These are phyloP conservation scores for Epichloe gansuensis DNA, from an alignment of 2,329 filamentous ascomycete species.

Conservation along the genomic window DNA sequence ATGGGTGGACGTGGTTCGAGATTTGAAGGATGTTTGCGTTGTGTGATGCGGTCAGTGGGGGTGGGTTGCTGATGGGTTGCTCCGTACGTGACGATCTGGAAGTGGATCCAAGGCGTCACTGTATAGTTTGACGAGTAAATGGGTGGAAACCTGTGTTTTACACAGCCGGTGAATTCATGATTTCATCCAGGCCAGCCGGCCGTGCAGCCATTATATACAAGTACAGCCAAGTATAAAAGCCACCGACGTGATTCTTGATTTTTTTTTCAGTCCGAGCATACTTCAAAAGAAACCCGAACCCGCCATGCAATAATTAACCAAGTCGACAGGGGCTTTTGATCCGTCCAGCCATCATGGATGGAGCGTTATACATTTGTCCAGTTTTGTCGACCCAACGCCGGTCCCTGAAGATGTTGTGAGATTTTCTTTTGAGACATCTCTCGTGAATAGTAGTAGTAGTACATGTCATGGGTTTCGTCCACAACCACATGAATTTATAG, in stretches of 20 bases:
- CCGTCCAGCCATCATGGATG: constrained; percentile 26
- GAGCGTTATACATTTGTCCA: constrained; percentile 29
- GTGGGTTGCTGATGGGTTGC: too few species aligned
- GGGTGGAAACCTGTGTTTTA: neutral
- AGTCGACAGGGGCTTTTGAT: neutral
- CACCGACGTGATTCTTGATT: neutral
- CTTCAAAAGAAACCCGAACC: constrained; percentile 8
- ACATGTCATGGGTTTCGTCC: constrained; percentile 5
- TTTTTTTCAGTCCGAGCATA: constrained; percentile 8
- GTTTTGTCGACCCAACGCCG: constrained; percentile 21
- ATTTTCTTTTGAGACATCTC: neutral
- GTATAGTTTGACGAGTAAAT: too few species aligned
- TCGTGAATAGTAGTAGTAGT: constrained; percentile 9
- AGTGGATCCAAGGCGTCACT: too few species aligned
- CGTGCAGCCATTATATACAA: constrained; percentile 2
- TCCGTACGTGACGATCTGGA: too few species aligned
- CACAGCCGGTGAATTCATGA: neutral
- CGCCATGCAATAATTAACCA: constrained; percentile 16
- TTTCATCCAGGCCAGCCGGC: neutral
- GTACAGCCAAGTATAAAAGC: neutral
- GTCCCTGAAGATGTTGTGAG: constrained; percentile 13
- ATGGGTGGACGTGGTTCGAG: neutral
- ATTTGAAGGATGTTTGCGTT: neutral
- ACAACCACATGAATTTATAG: neutral
- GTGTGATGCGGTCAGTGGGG: neutral